A percentile compares a stretch with the other conserved stretches of the same genome.
Evolutionary conservation across 2,329 filamentous ascomycete genomes (phyloP).

Genomic region (Bipolaris bicolor): DNA sequence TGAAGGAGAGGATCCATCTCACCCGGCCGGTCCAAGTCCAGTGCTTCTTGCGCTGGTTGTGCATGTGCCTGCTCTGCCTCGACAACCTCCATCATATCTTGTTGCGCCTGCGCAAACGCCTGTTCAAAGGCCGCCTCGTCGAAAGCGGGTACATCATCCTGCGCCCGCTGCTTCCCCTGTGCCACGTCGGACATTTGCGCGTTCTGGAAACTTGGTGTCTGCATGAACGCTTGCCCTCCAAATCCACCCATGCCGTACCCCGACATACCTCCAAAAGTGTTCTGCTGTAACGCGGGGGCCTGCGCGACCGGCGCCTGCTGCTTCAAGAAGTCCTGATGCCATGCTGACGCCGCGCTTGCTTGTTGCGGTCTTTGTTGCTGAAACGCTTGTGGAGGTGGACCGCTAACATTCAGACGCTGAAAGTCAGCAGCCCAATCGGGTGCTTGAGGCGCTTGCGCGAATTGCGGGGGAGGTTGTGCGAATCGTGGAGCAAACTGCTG

Average conservation of each 20-base stretch:
- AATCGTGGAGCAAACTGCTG: slow-evolving; percentile 45
- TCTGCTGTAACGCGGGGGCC: slow-evolving; percentile 35
- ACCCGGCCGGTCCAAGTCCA: slow-evolving; percentile 30
- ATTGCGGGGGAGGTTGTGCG: slow-evolving; percentile 47
- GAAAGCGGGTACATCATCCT: slow-evolving; percentile 51
- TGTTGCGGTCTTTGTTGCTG: slow-evolving; percentile 52
- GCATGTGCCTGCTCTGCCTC: slow-evolving; percentile 24
- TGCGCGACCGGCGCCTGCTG: slow-evolving; percentile 46
- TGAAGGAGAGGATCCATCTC: slow-evolving; percentile 41
- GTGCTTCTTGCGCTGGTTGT: slow-evolving; percentile 22
- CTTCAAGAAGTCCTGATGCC: slow-evolving; percentile 67
- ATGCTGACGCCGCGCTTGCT: slow-evolving; percentile 49
- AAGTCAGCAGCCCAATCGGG: slow-evolving; percentile 59
- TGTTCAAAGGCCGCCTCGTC: slow-evolving; percentile 63
- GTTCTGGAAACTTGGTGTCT: slow-evolving; percentile 26
- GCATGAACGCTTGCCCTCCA: slow-evolving; percentile 37
- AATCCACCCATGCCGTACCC: slow-evolving; percentile 38
- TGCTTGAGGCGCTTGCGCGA: slow-evolving; percentile 40
- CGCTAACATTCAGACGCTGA: slow-evolving; percentile 54
- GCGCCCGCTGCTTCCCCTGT: slow-evolving; percentile 43
- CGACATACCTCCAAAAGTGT: slow-evolving; percentile 34
- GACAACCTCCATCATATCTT: slow-evolving; percentile 46
- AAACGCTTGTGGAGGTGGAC: slow-evolving; percentile 53
- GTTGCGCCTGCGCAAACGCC: slow-evolving; percentile 59
- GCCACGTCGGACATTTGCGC: slow-evolving; percentile 31